Evolutionary conservation across 805 yeast species (phyloP), one percentile per base, ranked within the genome.

Genomic region (Zygotorulaspora sp.): DNA sequence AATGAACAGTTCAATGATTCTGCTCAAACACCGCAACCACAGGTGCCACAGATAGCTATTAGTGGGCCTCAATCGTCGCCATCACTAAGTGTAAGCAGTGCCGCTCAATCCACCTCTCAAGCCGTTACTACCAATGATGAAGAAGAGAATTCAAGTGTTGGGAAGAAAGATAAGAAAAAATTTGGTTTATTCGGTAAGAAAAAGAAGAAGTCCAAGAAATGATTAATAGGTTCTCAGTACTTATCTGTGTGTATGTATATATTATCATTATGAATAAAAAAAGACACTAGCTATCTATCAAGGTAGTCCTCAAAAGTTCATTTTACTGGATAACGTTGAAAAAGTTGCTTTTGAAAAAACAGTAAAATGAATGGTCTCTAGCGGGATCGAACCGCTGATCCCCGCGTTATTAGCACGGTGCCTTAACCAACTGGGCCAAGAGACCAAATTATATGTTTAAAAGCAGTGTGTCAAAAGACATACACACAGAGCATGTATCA

Each of bases 321-420:
- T 21, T 21, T 8, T 10, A 8, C 23, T 21, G 23, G 10, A 21
- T 7, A 7, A 21, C 7, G 23, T 21, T 21, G 23, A 7, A 21
- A 7, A 10, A 21, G 10, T 7, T 8, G 23, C 23, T 21, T 21
- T 21, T 21, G 10, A 10, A 7, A 21, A 21, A 26, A 14, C 29
- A 15, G 21, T 33, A 30, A 32, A 43, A 50, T 35, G 30, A 42
- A 49, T 55, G 60, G 52, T 55, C 55, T 50, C 60, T 55, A 55
- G 60, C 60, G 60, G 60, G 60, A 53, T 55, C 60, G 60, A 55
- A 55, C 60, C 60, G 60, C 60, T 55, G 60, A 55, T 55, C 60
- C 58, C 58, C 56, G 60, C 60, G 60, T 55, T 55, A 55, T 55
- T 55, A 55, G 60, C 60, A 55, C 60, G 56, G 58, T 53, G 60